Percentiles rank a stretch among this genome's conserved stretches.
Conservation (phyloP, 2,329 filamentous ascomycete species). For the Fusarium decemcellulare region DNA sequence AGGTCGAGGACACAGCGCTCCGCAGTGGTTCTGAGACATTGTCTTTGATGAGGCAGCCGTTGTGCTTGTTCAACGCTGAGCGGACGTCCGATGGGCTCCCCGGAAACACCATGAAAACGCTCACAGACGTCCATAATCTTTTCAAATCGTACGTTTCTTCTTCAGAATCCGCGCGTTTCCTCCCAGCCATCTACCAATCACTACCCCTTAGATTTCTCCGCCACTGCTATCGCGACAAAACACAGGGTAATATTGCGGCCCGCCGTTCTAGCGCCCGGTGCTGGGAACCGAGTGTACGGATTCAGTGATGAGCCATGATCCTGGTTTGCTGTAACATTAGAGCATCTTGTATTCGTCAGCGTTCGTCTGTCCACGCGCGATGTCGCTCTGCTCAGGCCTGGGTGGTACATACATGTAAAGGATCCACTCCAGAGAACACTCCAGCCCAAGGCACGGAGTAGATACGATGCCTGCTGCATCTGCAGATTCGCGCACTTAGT, state of each 20-base stretch:
- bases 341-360: neutral
- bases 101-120: constrained; percentile 27
- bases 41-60: constrained; percentile 42
- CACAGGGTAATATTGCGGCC: constrained; percentile 21
- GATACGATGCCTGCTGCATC: constrained; percentile 2
- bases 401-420: neutral
- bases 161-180: neutral
- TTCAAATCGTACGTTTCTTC: constrained; percentile 37
- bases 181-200: neutral
- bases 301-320: constrained; percentile 20
- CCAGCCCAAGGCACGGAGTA: neutral
- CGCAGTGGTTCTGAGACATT: constrained; percentile 34
- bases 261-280: constrained; percentile 23
- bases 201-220: constrained; percentile 4
- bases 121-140: constrained; percentile 21
- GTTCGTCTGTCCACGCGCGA: neutral
- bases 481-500: constrained; percentile 12
- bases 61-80: constrained; percentile 34
- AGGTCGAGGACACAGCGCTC: constrained; percentile 10
- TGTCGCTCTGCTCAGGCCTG: neutral
- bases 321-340: constrained; percentile 3
- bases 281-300: constrained; percentile 15
- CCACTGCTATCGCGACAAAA: constrained; percentile 12
- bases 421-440: constrained; percentile 3
- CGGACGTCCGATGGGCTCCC: constrained; percentile 26